Conservation (phyloP, 2,329 filamentous ascomycete species). For the Trichoderma atrobrunneum region DNA sequence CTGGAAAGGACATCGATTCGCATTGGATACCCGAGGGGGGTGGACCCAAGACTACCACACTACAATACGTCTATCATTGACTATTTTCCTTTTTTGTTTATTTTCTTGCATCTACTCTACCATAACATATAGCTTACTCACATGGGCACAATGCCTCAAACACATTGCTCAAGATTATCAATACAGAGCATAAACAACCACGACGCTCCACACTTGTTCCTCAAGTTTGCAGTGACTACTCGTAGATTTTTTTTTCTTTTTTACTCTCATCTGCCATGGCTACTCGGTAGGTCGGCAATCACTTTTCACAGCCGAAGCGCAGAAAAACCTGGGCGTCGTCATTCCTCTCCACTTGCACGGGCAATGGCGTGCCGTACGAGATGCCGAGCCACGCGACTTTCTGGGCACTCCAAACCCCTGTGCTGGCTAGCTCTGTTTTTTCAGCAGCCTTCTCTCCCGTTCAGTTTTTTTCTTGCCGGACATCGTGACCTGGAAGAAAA, state of each 20-base stretch:
- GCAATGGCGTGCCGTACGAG: background rate
- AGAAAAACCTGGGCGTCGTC: background rate
- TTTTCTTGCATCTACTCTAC: background rate
- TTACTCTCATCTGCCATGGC: background rate
- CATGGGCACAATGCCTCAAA: background rate
- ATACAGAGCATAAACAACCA: slow-evolving; percentile 10
- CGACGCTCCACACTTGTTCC: background rate
- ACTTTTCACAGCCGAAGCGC: background rate
- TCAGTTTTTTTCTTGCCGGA: background rate
- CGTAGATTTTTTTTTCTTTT: background rate
- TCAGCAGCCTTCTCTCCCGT: background rate
- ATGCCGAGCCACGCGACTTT: background rate
- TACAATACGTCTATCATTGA: background rate
- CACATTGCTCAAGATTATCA: background rate
- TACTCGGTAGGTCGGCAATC: background rate
- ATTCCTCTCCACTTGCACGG: background rate
- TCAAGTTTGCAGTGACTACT: background rate
- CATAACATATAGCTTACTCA: background rate
- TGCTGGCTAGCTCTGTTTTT: background rate
- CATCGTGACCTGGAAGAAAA: background rate
- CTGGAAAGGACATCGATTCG: background rate
- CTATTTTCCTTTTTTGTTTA: background rate
- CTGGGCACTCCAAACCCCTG: background rate
- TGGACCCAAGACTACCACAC: background rate
- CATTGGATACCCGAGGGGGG: slow-evolving; percentile 15